Percentiles rank a stretch among this genome's conserved stretches.
phyloP scores from a whole-genome alignment of 2,329 filamentous ascomycete genomes.

The Thermochaetoides dissita region DNA sequence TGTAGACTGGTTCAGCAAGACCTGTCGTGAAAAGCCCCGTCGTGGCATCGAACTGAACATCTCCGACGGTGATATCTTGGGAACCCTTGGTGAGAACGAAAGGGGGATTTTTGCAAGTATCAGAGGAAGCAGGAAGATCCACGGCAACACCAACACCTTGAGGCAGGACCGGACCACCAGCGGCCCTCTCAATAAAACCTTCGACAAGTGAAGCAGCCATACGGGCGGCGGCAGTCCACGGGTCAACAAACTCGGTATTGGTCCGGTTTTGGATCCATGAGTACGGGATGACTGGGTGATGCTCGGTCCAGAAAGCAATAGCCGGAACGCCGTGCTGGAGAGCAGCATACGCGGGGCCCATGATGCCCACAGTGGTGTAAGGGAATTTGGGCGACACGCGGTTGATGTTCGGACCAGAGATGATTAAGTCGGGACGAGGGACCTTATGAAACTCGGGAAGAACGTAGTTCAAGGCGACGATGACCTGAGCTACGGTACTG shows the following conservation, averaged over 20 bases:
- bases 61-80: conserved; percentile 5
- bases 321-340: conserved; percentile 34
- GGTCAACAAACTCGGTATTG: conserved; percentile 11
- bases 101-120: conserved; percentile 14
- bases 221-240: conserved; percentile 10
- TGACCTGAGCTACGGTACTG: conserved; percentile 40
- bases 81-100: conserved; percentile 12
- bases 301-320: conserved; percentile 33
- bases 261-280: conserved; percentile 23
- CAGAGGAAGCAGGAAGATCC: conserved; percentile 14
- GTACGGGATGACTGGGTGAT: conserved; percentile 26
- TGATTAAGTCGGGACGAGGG: conserved; percentile 36
- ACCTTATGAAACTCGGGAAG: conserved; percentile 34
- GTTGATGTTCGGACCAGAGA: conserved; percentile 43
- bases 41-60: conserved; percentile 7
- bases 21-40: conserved; percentile 12
- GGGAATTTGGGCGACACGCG: conserved; percentile 40
- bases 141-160: conserved; percentile 15
- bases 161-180: conserved; percentile 11
- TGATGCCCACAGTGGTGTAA: conserved; percentile 36
- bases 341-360: conserved; percentile 36
- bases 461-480: conserved; percentile 43
- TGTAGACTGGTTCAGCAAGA: conserved; percentile 9
- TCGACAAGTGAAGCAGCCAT: conserved; percentile 13
- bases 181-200: conserved; percentile 12